Conservation (phyloP, 2,329 filamentous ascomycete genomes). For the Fusarium secorum region DNA sequence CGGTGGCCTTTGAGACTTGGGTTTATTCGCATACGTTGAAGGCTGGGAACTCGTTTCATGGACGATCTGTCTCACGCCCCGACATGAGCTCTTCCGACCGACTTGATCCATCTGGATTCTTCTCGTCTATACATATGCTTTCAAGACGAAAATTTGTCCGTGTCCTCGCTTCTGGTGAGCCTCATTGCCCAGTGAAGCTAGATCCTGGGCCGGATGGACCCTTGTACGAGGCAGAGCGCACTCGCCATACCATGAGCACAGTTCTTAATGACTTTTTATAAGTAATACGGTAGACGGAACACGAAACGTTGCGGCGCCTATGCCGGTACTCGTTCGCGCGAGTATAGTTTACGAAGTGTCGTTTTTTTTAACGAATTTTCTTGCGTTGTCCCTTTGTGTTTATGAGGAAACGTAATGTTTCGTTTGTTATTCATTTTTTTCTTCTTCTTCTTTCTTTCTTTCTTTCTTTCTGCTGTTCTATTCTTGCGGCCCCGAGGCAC, state of each 20-base stretch:
- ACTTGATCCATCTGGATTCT: conserved; percentile 17
- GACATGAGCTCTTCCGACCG: conserved; percentile 8
- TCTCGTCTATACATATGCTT: not conserved
- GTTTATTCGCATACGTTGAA: conserved; percentile 27
- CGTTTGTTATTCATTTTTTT: conserved; percentile 25
- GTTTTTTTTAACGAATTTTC: conserved; percentile 37
- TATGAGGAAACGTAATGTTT: conserved; percentile 40
- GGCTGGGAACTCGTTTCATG: conserved; percentile 16
- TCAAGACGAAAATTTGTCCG: not conserved
- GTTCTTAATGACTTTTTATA: conserved; percentile 42
- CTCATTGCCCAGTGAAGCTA: not conserved
- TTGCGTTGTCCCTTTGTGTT: conserved; percentile 41
- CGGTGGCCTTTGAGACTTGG: conserved; percentile 43
- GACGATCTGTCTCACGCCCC: conserved; percentile 8
- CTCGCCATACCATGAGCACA: conserved; percentile 26
- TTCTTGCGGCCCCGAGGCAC: conserved; percentile 25
- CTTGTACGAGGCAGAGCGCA: conserved; percentile 14
- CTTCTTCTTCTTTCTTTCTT: conserved; percentile 29
- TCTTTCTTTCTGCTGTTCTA: conserved; percentile 30
- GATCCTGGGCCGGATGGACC: conserved; percentile 3
- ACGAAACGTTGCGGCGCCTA: conserved; percentile 33
- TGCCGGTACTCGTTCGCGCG: conserved; percentile 40
- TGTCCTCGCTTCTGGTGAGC: not conserved
- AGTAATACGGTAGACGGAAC: conserved; percentile 43
- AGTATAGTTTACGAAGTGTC: conserved; percentile 34